Conservation (phyloP, 768 basidiomycete species). For the Rhizopogon roseolus region DNA sequence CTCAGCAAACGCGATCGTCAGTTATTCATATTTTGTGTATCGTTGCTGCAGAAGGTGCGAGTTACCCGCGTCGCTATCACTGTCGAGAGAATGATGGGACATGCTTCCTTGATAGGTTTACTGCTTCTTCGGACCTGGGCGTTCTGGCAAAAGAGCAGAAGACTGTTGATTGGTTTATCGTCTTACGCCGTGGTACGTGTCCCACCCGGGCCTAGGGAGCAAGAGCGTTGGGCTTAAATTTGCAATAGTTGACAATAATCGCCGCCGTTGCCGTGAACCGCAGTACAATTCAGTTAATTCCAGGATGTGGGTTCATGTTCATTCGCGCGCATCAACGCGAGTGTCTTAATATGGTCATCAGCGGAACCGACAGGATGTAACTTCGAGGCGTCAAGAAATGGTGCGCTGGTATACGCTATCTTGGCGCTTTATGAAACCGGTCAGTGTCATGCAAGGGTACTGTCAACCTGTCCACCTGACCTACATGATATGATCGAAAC, state of each 20-base stretch:
- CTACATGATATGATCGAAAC: background rate
- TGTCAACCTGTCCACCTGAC: background rate
- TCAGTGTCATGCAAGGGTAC: background rate
- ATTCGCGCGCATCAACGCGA: background rate
- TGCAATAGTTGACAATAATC: slow-evolving; percentile 3
- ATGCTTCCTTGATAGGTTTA: slow-evolving; percentile 7
- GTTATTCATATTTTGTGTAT: slow-evolving; percentile 5
- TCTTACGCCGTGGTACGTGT: slow-evolving; percentile 6
- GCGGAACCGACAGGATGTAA: background rate
- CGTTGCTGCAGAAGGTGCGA: slow-evolving; percentile 4
- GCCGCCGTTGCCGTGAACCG: slow-evolving; percentile 3
- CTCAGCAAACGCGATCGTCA: background rate
- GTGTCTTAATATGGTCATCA: background rate
- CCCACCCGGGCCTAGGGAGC: background rate
- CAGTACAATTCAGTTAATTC: slow-evolving; percentile 3
- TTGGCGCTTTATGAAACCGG: background rate
- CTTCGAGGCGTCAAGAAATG: background rate
- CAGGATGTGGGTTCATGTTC: slow-evolving; percentile 1
- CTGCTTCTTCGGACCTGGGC: slow-evolving; percentile 15
- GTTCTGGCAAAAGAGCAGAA: slow-evolving; percentile 12
- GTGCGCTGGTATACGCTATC: background rate
- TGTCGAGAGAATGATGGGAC: background rate
- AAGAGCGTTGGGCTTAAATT: background rate
- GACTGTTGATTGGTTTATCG: slow-evolving; percentile 8
- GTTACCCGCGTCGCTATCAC: background rate